These are phyloP conservation scores for Artemisia argyi DNA, from an alignment of 129 eudicot genomes.

Conservation along the genomic window DNA sequence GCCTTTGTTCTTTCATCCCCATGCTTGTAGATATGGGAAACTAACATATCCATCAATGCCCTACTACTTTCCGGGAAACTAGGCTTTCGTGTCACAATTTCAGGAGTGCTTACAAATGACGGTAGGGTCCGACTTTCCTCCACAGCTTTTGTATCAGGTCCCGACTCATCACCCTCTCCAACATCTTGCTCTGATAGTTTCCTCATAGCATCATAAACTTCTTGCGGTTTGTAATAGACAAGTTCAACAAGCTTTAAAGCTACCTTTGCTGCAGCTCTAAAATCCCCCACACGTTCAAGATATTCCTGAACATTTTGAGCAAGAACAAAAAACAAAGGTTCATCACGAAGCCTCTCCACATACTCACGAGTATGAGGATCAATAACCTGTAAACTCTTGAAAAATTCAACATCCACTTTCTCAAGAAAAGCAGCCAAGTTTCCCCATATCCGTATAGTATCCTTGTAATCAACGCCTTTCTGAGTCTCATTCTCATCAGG, in stretches of 20 bases:
- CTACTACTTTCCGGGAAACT: slow-evolving; percentile 69
- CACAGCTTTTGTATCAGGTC: slow-evolving; percentile 32
- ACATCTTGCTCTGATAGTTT: slow-evolving; percentile 61
- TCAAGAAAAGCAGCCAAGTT: slow-evolving; percentile 83
- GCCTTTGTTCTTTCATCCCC: slow-evolving; percentile 97
- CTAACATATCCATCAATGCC: slow-evolving; percentile 70
- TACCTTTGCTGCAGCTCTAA: slow-evolving; percentile 75
- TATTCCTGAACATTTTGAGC: slow-evolving; percentile 86
- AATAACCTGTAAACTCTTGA: slow-evolving; percentile 77
- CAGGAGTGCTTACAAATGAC: slow-evolving; percentile 65
- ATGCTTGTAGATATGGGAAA: slow-evolving; percentile 50
- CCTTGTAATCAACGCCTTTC: slow-evolving; percentile 67
- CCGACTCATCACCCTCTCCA: slow-evolving; percentile 38
- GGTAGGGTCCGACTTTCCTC: slow-evolving; percentile 56
- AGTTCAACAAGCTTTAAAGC: slow-evolving; percentile 83
- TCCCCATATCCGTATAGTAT: slow-evolving; percentile 79
- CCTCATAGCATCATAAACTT: slow-evolving; percentile 83
- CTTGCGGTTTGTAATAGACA: slow-evolving; percentile 79
- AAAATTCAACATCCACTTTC: slow-evolving; percentile 68
- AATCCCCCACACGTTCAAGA: slow-evolving; percentile 62
- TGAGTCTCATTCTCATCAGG: slow-evolving; percentile 88
- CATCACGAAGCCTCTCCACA: slow-evolving; percentile 86
- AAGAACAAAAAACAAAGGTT: slow-evolving; percentile 72
- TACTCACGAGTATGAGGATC: slow-evolving; percentile 92
- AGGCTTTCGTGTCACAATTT: slow-evolving; percentile 65